Evolutionary conservation across 2,329 filamentous ascomycete species (phyloP), one percentile per base, ranked within the genome.

Genomic region (Stachybotrys chlorohalonatus): DNA sequence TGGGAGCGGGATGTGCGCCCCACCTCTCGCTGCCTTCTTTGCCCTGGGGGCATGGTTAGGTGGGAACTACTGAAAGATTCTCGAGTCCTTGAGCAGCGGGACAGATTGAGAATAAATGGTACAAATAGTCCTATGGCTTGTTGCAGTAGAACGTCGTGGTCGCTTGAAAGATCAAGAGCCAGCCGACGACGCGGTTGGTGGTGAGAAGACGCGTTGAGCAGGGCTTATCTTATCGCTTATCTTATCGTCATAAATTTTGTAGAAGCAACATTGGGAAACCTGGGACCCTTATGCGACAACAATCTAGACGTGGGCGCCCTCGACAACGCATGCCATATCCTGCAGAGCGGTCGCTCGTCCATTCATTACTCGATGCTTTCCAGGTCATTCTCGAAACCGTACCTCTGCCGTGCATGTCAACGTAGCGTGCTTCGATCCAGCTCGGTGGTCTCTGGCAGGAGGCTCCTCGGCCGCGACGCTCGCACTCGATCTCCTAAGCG

Each of bases 341-440:
- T 42, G 2, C 13, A 5, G 36, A 42, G 36, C 36, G 13, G 9
- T 13, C 36, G 36, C 36, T 42, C 36, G 8, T 13, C 13, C 36
- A 42, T 13, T 42, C 36, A 42, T 42, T 52, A 61, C 62, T 56
- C 31, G 36, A 74, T 74, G 72, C 62, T 73, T 58, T 66, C 69
- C 17, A 67, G 67, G 58, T 65, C 65, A 55, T 61, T 56, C 8
- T 59, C 63, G 52, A 61, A 65, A 57, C 64, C 68, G 64, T 68
- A 64, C 45, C 61, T 71, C 39, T 71, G 69, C 57, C 60, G 66
- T 50, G 62, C 62, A 62, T 73, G 71, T 57, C 66, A 67, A 48
- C 59, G 62, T 24, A 62, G 66, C 54, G 54, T 72, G 16, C 17
- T 9, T n/a, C 46, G 46, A 47, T 16, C 36, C 13, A 13, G 36